phyloP scores from a whole-genome alignment of 306 rosid genomes.

The Clitoria ternatea region DNA sequence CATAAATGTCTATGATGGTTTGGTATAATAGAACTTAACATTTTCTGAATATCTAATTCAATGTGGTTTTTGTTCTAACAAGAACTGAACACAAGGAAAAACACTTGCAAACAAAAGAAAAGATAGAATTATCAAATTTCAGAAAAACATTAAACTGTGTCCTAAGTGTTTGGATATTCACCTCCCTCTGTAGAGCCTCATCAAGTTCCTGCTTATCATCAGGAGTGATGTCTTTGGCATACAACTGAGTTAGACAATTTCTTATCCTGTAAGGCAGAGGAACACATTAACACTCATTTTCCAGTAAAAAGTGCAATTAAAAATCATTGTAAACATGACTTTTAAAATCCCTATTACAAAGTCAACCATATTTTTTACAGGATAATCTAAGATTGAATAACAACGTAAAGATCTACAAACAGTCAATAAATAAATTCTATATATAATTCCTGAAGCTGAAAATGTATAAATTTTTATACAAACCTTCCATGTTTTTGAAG shows the following conservation, averaged over 20 bases:
- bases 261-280: conserved; percentile 52
- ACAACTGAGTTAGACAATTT: conserved; percentile 60
- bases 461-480: not conserved
- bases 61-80: not conserved
- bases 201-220: conserved; percentile 93
- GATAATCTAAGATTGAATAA: too few relatives aligned
- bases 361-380: too few relatives aligned
- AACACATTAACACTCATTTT: not conserved
- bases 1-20: not conserved
- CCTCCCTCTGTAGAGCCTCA: conserved; percentile 97
- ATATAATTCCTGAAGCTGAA: not conserved
- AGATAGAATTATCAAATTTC: not conserved
- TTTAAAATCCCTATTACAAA: too few relatives aligned
- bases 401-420: too few relatives aligned
- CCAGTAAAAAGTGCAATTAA: too few relatives aligned
- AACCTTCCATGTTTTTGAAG: conserved; percentile 96
- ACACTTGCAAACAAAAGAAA: not conserved
- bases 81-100: not conserved
- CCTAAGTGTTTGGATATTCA: conserved; percentile 22
- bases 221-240: conserved; percentile 78
- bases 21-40: not conserved
- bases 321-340: too few relatives aligned
- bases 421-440: too few relatives aligned
- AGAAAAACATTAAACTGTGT: not conserved
- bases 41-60: not conserved